Percentiles rank a stretch among this genome's conserved stretches.
phyloP scores from a whole-genome alignment of 2,329 filamentous ascomycete genomes.

The Neonectria faginata region DNA sequence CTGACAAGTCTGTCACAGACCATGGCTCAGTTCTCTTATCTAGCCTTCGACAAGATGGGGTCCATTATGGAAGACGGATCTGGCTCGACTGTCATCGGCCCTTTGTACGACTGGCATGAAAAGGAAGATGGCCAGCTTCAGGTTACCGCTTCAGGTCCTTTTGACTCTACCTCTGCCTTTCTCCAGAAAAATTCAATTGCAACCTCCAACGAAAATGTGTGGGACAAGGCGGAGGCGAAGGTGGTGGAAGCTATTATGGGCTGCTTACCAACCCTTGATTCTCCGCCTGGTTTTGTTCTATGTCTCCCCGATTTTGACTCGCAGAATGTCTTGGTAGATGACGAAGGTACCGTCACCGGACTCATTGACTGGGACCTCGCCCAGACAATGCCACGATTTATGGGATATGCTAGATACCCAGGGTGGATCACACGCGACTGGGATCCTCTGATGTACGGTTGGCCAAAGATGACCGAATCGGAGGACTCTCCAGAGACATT shows the following conservation, averaged over 20 bases:
- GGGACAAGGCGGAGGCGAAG: conserved; percentile 14
- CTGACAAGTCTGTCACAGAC: conserved; percentile 21
- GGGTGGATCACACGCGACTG: conserved; percentile 32
- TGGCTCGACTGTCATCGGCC: conserved; percentile 14
- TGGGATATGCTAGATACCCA: conserved; percentile 27
- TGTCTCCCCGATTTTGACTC: conserved; percentile 35
- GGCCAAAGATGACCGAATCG: conserved; percentile 20
- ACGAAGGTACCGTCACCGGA: conserved; percentile 24
- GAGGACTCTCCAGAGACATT: conserved; percentile 29
- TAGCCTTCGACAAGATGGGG: conserved; percentile 32
- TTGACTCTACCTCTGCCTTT: conserved; percentile 21
- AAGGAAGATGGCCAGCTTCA: conserved; percentile 12
- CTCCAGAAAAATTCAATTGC: conserved; percentile 4
- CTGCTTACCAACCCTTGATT: conserved; percentile 9
- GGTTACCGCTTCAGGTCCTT: conserved; percentile 23
- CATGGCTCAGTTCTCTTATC: conserved; percentile 30
- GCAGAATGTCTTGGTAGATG: conserved; percentile 33
- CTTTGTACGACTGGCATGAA: conserved; percentile 13
- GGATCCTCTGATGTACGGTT: conserved; percentile 35
- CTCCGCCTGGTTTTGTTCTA: conserved; percentile 30
- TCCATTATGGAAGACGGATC: conserved; percentile 21
- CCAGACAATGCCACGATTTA: conserved; percentile 21
- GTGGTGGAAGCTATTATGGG: conserved; percentile 18
- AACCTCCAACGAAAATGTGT: conserved; percentile 3
- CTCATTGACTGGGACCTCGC: conserved; percentile 32